A percentile compares a stretch with the other conserved stretches of the same genome.
Conservation (phyloP, 495 filamentous ascomycete genomes). For the Penicillium crystallinum region DNA sequence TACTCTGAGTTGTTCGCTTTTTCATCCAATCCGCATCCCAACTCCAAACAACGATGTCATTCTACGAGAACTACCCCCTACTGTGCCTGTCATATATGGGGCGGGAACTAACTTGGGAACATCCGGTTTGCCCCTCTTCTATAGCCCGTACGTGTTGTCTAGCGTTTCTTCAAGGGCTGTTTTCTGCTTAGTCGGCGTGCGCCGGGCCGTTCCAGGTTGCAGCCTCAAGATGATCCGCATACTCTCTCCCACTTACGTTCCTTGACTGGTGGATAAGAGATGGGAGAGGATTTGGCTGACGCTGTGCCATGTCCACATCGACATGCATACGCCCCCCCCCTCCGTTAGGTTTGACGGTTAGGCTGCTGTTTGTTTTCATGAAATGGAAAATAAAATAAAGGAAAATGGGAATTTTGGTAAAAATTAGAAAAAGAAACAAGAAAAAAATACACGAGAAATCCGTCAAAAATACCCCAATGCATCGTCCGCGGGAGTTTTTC, state of each 20-base stretch:
- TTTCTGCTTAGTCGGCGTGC: slow-evolving; percentile 39
- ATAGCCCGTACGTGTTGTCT: slow-evolving; percentile 23
- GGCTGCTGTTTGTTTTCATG: slow-evolving; percentile 35
- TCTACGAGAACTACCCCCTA: slow-evolving; percentile 16
- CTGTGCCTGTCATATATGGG: background rate
- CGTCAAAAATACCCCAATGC: background rate
- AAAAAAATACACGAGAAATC: slow-evolving; percentile 4
- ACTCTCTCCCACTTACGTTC: slow-evolving; percentile 30
- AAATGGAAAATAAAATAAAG: slow-evolving; percentile 3
- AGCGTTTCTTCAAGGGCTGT: slow-evolving; percentile 40
- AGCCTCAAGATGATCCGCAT: slow-evolving; percentile 51
- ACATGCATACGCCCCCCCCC: slow-evolving; percentile 39
- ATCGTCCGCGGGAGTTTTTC: slow-evolving; percentile 14
- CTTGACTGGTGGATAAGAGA: slow-evolving; percentile 38
- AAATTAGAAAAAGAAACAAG: background rate
- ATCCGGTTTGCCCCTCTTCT: slow-evolving; percentile 2
- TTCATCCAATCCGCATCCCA: slow-evolving; percentile 15
- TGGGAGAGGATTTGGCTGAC: slow-evolving; percentile 36
- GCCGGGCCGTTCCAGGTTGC: slow-evolving; percentile 50
- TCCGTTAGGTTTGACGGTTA: slow-evolving; percentile 37
- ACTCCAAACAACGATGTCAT: background rate
- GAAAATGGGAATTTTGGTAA: background rate
- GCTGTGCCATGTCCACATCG: slow-evolving; percentile 32
- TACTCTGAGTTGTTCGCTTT: slow-evolving; percentile 34
- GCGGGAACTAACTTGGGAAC: slow-evolving; percentile 2